Conservation (phyloP, 108 stramenopile genomes). For the Fragilaria radians region DNA sequence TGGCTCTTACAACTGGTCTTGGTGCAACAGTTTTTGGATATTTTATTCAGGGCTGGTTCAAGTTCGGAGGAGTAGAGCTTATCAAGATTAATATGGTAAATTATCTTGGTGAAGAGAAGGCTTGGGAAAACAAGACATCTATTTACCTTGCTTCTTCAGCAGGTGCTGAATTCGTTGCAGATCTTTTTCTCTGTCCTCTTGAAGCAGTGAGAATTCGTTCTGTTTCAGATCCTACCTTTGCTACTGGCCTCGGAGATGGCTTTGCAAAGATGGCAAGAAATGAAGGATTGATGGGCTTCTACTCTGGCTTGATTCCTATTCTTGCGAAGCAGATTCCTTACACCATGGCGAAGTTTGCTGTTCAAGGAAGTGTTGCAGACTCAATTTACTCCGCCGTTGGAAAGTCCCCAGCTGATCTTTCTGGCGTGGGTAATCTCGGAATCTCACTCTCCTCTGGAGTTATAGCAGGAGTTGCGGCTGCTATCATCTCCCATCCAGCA, state of each 20-base stretch:
- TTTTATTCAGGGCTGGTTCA: slow-evolving; percentile 99
- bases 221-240: slow-evolving; percentile 92
- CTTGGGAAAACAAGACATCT: slow-evolving; percentile 89
- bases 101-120: slow-evolving; percentile 83
- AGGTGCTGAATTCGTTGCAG: slow-evolving; percentile 93
- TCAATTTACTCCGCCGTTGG: slow-evolving; percentile 79
- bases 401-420: slow-evolving; percentile 54
- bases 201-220: slow-evolving; percentile 98
- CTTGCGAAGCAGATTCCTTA: slow-evolving; percentile 98
- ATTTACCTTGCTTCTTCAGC: slow-evolving; percentile 95
- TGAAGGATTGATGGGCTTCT: slow-evolving; percentile 92
- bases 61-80: slow-evolving; percentile 98
- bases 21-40: slow-evolving; percentile 95
- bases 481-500: slow-evolving; percentile 98
- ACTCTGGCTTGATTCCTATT: slow-evolving; percentile 94
- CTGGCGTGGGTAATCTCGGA: slow-evolving; percentile 56
- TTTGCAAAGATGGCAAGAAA: slow-evolving; percentile 81
- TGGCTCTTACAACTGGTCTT: slow-evolving; percentile 94
- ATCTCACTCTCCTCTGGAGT: slow-evolving; percentile 91
- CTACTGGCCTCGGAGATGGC: slow-evolving; percentile 81
- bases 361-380: slow-evolving; percentile 93
- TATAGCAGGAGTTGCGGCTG: slow-evolving; percentile 96
- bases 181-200: slow-evolving; percentile 96
- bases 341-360: slow-evolving; percentile 99
- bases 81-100: slow-evolving; percentile 92